Percentiles rank a stretch among this genome's conserved stretches.
phyloP scores from a whole-genome alignment of 495 filamentous ascomycete genomes.

The Trypethelium eluteriae region DNA sequence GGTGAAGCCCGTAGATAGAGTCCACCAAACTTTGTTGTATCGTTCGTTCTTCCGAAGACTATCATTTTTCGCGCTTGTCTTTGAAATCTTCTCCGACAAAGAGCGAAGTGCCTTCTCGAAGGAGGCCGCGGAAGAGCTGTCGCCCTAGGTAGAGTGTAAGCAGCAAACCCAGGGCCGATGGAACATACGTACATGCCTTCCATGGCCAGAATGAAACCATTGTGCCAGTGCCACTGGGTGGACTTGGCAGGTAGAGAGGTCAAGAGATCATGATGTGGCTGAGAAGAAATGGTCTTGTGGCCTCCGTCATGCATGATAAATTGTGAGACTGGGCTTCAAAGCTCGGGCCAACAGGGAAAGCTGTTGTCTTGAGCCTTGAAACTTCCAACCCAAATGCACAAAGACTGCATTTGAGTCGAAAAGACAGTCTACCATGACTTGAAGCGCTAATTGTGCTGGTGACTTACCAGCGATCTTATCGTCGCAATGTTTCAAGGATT shows the following conservation, averaged over 20 bases:
- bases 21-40: conserved; percentile 77
- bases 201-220: conserved; percentile 33
- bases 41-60: conserved; percentile 60
- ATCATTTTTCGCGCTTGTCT: conserved; percentile 63
- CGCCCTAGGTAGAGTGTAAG: conserved; percentile 47
- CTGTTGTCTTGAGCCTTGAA: conserved; percentile 1
- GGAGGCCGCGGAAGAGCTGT: conserved; percentile 75
- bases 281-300: background rate
- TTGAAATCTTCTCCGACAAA: conserved; percentile 71
- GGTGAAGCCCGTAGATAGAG: conserved; percentile 79
- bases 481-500: conserved; percentile 4
- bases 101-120: conserved; percentile 85
- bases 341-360: conserved; percentile 1
- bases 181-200: conserved; percentile 11
- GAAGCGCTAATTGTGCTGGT: background rate
- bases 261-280: background rate
- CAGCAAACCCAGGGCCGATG: background rate
- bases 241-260: background rate
- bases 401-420: background rate
- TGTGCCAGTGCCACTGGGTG: background rate
- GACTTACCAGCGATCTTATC: background rate
- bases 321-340: background rate
- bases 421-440: background rate
- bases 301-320: background rate
- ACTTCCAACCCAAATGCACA: background rate